Evolutionary conservation across 805 yeast species (phyloP).

Genomic region (Schwanniomyces pseudopolymorphus): DNA sequence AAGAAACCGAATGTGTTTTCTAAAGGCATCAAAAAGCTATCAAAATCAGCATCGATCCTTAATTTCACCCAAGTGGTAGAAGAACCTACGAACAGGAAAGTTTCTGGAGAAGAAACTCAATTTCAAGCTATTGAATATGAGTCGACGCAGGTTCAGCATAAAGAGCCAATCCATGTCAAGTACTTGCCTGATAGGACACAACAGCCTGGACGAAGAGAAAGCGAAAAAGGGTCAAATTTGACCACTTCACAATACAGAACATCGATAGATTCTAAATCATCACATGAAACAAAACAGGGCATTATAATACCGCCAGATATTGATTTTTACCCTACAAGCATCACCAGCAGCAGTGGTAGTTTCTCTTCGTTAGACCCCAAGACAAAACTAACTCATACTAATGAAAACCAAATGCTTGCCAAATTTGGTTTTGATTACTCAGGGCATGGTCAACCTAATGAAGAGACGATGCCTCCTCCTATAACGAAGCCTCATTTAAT

Average conservation of each 20-base stretch:
- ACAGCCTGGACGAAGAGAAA: not conserved
- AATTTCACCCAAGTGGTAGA: constrained; percentile 13
- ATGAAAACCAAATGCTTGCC: constrained; percentile 9
- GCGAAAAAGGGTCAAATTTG: not conserved
- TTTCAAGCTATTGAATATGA: constrained; percentile 41
- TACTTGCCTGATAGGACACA: constrained; percentile 20
- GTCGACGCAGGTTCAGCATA: constrained; percentile 17
- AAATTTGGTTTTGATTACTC: constrained; percentile 26
- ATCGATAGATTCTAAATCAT: constrained; percentile 1
- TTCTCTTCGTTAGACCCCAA: constrained; percentile 16
- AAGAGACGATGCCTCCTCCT: constrained; percentile 25
- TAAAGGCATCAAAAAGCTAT: constrained; percentile 29
- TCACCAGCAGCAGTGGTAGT: constrained; percentile 7
- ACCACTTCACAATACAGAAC: not conserved
- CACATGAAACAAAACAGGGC: not conserved
- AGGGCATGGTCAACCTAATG: constrained; percentile 27
- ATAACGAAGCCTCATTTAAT: constrained; percentile 1
- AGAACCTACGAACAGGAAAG: not conserved
- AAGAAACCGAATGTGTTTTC: constrained; percentile 18
- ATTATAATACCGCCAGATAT: not conserved
- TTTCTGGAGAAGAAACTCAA: not conserved
- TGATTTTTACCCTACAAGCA: not conserved
- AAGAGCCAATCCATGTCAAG: constrained; percentile 32
- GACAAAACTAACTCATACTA: not conserved
- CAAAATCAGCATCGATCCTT: constrained; percentile 26